Base-by-base conservation (phyloP, 768 basidiomycete genomes). In the Cubamyces sp. region DNA sequence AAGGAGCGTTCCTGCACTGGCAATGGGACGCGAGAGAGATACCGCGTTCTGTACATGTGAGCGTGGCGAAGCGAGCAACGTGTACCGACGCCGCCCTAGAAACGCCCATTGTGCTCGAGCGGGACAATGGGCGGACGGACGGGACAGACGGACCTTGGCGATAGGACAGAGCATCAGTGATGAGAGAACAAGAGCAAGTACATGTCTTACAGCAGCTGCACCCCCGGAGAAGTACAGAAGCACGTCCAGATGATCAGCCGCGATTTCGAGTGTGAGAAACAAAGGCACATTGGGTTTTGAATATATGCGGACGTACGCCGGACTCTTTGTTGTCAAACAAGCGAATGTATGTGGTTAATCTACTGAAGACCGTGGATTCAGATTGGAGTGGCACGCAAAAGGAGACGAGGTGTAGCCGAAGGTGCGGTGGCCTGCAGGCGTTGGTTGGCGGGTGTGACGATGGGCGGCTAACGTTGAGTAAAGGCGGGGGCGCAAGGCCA, bases 51-150 rank as follows among this genome's bases (percentile, higher is more conserved):
- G 47, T 15, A 39, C 9, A 21, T 21, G 37, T 41, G 57, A 14
- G 30, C 19, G 43, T 41, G 48, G 40, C 48, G 34, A 50, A 58
- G 57, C 57, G 48, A 50, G 47, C 47, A 50, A 48, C 39, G 47
- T 16, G 25, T 18, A 25, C 41, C 42, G 45, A 25, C 45, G 34
- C 11, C n/a, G 16, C 57, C 57, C 57, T 30, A 50, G 49, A 59
- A 42, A 59, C 57, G 57, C 51, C 19, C 49, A 59, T 59, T 59
- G 57, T 59, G 25, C 41, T 43, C 41, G 41, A 42, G 49, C 9
- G 23, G 41, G 49, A 59, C 57, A 59, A 59, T 51, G 49, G 39
- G 18, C 3, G 11, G 25, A 23, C 23, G 48, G 15, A 34, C 14
- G 46, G 19, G 16, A 21, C 21, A 23, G 23, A 46, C 45, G 45